Evolutionary conservation across 805 yeast genomes (phyloP), one percentile per base, ranked within the genome.

Genomic region (Nakazawaea populi): DNA sequence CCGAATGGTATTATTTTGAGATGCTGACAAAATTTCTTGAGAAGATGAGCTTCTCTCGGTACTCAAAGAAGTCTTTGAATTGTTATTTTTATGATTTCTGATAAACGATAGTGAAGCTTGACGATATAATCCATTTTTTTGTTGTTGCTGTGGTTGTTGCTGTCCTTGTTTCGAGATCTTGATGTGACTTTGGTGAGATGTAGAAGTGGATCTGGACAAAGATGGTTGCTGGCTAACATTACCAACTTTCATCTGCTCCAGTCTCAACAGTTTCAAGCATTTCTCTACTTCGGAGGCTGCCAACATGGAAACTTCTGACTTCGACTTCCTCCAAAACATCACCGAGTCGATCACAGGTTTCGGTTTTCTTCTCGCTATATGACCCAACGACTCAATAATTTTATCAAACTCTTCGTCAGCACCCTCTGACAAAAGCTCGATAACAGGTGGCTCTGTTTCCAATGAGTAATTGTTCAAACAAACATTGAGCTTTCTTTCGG

Each of bases 321-420:
- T 94, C 1, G 92, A 82, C 64, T 92, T 89, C 54, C 98, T 77
- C 99, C 99, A 94, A 63, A 88, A 91, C 98, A 94, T 91, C 53
- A 94, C 96, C 6, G 96, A 89, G 65, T 94, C 99, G 35, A 95
- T 90, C 1, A 94, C 97, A 0, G 97, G 96, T 61, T 89, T 91
- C 0, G 98, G 97, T 57, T 89, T 88, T 29, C 85, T 76, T 51
- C 89, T 77, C 1, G 99, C 95, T 38, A 94, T 88, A 63, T 88
- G 88, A 7, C 99, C 99, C 50, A 94, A 70, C 0, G 97, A 87
- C 12, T 82, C 81, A 24, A 95, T 80, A 48, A 90, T 87, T 59
- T 87, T 81, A 66, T 94, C 99, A 63, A 94, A 92, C 24, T 78
- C 80, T 0, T 87, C 83, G 60, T 94, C 98, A 1, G 80, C 83